Conservation (phyloP, 306 rosid species). For the Sphenostylis stenocarpa region DNA sequence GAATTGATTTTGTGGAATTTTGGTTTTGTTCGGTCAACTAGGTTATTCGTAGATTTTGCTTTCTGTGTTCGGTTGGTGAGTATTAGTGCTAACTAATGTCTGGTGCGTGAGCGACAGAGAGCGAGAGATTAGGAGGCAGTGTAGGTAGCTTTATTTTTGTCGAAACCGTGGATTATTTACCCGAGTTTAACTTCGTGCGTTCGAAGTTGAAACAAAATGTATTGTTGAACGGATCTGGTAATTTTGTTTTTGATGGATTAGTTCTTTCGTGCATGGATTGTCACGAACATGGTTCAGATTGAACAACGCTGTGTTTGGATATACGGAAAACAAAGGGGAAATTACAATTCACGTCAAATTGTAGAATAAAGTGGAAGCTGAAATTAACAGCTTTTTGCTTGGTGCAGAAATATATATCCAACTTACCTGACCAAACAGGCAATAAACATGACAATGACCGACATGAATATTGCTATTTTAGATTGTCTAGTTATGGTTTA, state of each 20-base stretch:
- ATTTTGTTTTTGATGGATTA: background rate
- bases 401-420: background rate
- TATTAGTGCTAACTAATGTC: background rate
- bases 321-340: background rate
- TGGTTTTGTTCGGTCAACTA: constrained; percentile 18
- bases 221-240: constrained; percentile 26
- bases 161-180: constrained; percentile 10
- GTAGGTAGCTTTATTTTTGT: background rate
- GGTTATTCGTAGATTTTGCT: constrained; percentile 1
- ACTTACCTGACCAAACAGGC: background rate
- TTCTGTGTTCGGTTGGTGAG: constrained; percentile 21
- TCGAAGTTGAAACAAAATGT: background rate
- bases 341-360: too few species aligned
- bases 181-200: background rate
- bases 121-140: constrained; percentile 9
- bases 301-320: background rate
- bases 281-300: constrained; percentile 20
- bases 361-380: background rate
- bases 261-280: background rate
- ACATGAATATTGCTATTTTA: constrained; percentile 14
- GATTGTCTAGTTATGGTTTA: background rate
- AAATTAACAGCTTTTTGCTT: background rate
- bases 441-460: constrained; percentile 6
- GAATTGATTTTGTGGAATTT: constrained; percentile 28
- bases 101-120: constrained; percentile 12